A percentile compares a stretch with the other conserved stretches of the same genome.
Conservation (phyloP, 106 monocot species). For the Dioscorea zingiberensis region DNA sequence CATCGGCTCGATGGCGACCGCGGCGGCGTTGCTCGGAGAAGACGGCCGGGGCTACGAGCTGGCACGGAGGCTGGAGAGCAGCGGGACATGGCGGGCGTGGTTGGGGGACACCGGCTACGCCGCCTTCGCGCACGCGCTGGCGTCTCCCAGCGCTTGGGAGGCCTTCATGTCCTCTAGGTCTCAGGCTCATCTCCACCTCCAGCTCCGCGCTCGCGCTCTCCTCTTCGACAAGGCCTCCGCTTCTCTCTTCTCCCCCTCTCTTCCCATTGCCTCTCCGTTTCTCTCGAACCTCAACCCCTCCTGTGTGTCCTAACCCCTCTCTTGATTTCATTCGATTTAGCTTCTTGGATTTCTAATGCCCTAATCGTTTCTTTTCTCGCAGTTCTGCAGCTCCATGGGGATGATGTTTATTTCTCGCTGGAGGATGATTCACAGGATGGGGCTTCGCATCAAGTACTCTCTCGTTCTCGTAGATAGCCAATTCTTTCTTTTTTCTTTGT, state of each 20-base stretch:
- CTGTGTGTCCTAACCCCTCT: constrained; percentile 21
- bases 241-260: constrained; percentile 35
- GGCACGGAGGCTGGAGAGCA: constrained; percentile 57
- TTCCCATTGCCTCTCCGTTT: not conserved
- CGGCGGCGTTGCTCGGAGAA: constrained; percentile 51
- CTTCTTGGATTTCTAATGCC: not conserved
- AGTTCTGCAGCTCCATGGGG: constrained; percentile 87
- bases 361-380: constrained; percentile 1
- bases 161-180: constrained; percentile 45
- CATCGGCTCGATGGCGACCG: constrained; percentile 6
- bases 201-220: constrained; percentile 77
- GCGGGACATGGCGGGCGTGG: constrained; percentile 88
- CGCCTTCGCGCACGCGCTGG: constrained; percentile 47
- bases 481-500: not conserved
- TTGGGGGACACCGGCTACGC: constrained; percentile 71
- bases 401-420: constrained; percentile 77
- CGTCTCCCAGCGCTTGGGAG: constrained; percentile 82
- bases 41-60: constrained; percentile 88
- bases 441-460: constrained; percentile 30
- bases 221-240: constrained; percentile 84
- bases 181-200: constrained; percentile 45
- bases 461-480: not conserved
- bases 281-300: constrained; percentile 42
- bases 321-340: not conserved
- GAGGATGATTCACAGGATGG: constrained; percentile 50